A percentile compares a stretch with the other conserved stretches of the same genome.
phyloP scores from a whole-genome alignment of 148 eudicot genomes.

The Salicornia ramosissima region DNA sequence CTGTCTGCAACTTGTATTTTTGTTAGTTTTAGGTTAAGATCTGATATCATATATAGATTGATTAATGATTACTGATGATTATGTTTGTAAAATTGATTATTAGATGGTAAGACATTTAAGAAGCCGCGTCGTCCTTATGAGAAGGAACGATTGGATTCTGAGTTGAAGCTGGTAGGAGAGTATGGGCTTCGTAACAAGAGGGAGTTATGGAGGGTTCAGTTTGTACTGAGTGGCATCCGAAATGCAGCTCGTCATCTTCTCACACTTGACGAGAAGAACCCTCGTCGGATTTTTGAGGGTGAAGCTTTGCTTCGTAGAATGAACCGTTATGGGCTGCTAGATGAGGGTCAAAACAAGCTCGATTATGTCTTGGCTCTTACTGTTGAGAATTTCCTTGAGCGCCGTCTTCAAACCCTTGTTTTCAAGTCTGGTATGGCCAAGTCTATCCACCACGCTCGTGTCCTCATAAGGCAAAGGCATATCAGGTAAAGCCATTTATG shows the following conservation, averaged over 20 bases:
- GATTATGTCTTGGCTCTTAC: conserved; percentile 64
- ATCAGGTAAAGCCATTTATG: conserved; percentile 57
- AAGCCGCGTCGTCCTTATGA: conserved; percentile 68
- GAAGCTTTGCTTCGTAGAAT: conserved; percentile 59
- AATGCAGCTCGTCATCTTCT: conserved; percentile 58
- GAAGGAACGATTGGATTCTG: conserved; percentile 64
- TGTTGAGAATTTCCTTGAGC: conserved; percentile 62
- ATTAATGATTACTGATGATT: neutral
- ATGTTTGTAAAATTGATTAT: neutral
- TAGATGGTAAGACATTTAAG: conserved; percentile 65
- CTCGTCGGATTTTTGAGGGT: conserved; percentile 61
- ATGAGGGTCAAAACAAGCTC: conserved; percentile 61
- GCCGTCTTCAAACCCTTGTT: conserved; percentile 57
- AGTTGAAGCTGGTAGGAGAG: conserved; percentile 65
- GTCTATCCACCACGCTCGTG: conserved; percentile 64
- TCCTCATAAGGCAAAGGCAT: conserved; percentile 61
- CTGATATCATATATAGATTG: neutral
- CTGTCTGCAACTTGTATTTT: no score
- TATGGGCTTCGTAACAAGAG: conserved; percentile 65
- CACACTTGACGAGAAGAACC: conserved; percentile 60
- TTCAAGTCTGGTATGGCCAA: conserved; percentile 74
- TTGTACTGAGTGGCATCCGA: conserved; percentile 51
- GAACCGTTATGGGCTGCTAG: conserved; percentile 50
- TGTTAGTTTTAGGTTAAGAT: no score
- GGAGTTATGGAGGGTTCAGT: conserved; percentile 63